Base-by-base conservation (phyloP, 805 yeast genomes). In the Torulaspora quercuum region DNA sequence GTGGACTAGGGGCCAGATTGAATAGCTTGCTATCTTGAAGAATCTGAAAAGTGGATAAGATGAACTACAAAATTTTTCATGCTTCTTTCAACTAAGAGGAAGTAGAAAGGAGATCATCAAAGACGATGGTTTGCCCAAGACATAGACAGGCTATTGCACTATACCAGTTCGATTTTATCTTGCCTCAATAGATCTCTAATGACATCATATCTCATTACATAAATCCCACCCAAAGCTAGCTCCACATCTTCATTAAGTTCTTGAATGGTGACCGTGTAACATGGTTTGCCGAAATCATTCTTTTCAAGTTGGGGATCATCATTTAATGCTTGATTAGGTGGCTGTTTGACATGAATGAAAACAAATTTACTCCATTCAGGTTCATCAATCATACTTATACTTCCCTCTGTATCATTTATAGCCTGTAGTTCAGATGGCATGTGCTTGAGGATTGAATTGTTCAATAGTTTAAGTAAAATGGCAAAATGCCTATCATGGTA, bases 311-410 rank as follows among this genome's bases (percentile, higher is more conserved):
- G 33, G 1, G 53, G 49, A 29, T 53, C 54, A 5, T 22, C 35
- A 2, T 42, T 44, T 9, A 36, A 23, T 10, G 33, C 30, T 3
- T 26, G 36, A 12, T 44, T 45, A 6, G 36, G 28, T 2, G 51
- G 51, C 11, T 55, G 57, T 5, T 38, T 47, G 3, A 61, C 63
- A 20, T 48, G 44, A 7, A 89, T 67, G 50, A 87, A 88, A 1
- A 92, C 97, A 5, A 92, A 84, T 41, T 70, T 73, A 45, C 82
- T 72, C 54, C 83, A 48, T 32, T 84, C 84, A 0, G 97, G 97
- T 42, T 70, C 72, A 10, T 78, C 82, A 2, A 90, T 68, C 97
- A 92, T 89, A 6, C 76, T 68, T 9, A 80, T 57, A 9, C 74
- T 75, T 16, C 81, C 85, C 8, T 77, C 70, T 2, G 73, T 73